A percentile compares a stretch with the other conserved stretches of the same genome.
These are phyloP conservation scores for Benincasa hispida DNA, from an alignment of 306 rosid genomes.

Conservation along the genomic window DNA sequence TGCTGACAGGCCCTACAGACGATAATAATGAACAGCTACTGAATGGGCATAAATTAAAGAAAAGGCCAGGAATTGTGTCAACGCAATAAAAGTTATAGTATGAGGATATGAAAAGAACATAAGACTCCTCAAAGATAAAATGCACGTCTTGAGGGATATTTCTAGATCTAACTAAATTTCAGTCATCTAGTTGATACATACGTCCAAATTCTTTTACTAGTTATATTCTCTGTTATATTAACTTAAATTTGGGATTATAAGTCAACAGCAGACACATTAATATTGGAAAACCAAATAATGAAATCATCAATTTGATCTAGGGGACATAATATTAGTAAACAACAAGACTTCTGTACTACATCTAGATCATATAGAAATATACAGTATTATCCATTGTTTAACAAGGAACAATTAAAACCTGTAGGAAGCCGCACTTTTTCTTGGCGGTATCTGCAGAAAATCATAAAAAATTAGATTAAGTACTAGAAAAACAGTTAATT, in stretches of 20 bases:
- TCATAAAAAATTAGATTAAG: constrained; percentile 10
- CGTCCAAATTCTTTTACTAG: neutral
- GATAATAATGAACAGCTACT: neutral
- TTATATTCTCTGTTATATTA: neutral
- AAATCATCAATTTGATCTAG: neutral
- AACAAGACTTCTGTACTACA: neutral
- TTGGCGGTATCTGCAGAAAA: constrained; percentile 84
- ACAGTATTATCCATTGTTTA: neutral
- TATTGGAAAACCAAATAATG: neutral
- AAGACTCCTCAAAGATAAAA: neutral
- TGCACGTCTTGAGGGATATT: neutral
- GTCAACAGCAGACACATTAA: neutral
- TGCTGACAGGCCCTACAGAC: neutral
- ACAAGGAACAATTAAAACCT: constrained; percentile 40
- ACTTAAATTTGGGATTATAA: neutral
- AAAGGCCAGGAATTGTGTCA: neutral
- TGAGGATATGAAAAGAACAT: neutral
- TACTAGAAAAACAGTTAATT: neutral
- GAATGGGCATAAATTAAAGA: neutral
- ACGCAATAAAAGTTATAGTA: neutral
- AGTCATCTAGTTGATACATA: neutral
- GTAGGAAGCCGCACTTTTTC: constrained; percentile 91
- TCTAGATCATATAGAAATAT: neutral
- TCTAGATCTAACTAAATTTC: neutral
- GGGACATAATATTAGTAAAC: neutral